Conservation (phyloP, 1,284 basidiomycete genomes). For the Clitocybe nebularis region DNA sequence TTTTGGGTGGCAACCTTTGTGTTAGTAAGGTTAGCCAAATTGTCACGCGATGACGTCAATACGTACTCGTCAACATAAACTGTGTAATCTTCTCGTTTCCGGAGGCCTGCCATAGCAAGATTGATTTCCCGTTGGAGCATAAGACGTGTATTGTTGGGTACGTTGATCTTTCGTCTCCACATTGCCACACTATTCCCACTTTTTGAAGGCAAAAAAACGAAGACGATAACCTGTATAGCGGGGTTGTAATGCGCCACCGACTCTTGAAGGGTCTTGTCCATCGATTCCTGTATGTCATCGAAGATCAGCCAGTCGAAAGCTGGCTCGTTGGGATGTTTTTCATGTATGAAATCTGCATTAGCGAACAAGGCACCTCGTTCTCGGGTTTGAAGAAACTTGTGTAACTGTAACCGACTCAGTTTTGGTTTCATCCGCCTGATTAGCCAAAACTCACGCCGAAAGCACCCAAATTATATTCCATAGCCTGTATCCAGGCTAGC, state of each 20-base stretch:
- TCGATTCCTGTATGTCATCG: slow-evolving; percentile 54
- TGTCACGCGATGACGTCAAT: slow-evolving; percentile 9
- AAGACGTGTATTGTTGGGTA: slow-evolving; percentile 53
- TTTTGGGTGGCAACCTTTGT: slow-evolving; percentile 11
- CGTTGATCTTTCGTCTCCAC: slow-evolving; percentile 65
- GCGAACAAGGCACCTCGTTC: slow-evolving; percentile 69
- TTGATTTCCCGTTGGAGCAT: slow-evolving; percentile 50
- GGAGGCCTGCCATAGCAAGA: slow-evolving; percentile 46
- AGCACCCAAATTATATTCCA: slow-evolving; percentile 53
- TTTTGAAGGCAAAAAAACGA: slow-evolving; percentile 67
- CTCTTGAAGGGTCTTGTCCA: slow-evolving; percentile 67
- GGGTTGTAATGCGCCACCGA: slow-evolving; percentile 75
- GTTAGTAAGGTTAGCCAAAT: slow-evolving; percentile 13
- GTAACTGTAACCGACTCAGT: slow-evolving; percentile 39
- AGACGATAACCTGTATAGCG: slow-evolving; percentile 55
- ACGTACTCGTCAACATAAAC: slow-evolving; percentile 70
- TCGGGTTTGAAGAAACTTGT: slow-evolving; percentile 63
- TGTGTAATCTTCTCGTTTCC: slow-evolving; percentile 51
- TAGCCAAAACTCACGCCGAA: slow-evolving; percentile 62
- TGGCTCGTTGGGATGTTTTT: slow-evolving; percentile 50
- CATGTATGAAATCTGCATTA: slow-evolving; percentile 57
- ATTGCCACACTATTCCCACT: slow-evolving; percentile 71
- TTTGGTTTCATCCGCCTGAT: background rate
- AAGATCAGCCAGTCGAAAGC: slow-evolving; percentile 74
- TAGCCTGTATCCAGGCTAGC: slow-evolving; percentile 55